Base-by-base conservation (phyloP, 2,329 filamentous ascomycete genomes). In the Colletotrichum sp. region DNA sequence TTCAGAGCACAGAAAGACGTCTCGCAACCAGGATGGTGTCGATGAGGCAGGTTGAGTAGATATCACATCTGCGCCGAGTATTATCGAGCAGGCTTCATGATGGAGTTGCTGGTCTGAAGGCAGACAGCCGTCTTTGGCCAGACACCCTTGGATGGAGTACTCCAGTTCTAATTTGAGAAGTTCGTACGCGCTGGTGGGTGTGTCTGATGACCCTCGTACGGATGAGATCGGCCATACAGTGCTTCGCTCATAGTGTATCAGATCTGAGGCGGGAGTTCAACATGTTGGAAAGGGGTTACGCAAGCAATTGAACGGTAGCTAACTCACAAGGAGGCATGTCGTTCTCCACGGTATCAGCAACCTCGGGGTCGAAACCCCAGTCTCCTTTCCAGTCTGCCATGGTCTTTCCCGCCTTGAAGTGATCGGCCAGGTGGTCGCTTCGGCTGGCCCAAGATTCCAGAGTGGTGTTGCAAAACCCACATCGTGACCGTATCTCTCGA, bases 311-410 rank as follows among this genome's bases (percentile, higher is more conserved):
- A 10, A 12, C 6, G 6, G 21, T n/a, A 58, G 24, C 15, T 5
- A 1, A 58, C 55, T 58, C 9, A 79, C 78, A 85, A 5, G 84
- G 84, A 18, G 83, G 83, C 63, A 85, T 85, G 57, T 82, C 81
- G 65, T 84, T 85, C 74, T 85, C 82, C 52, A 86, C 80, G 58
- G 83, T 80, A 58, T 83, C 81, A 36, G 82, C 72, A 18, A 85
- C 79, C 18, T 81, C 78, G 5, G 78, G 70, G n/a, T 85, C 84
- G 63, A 86, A 84, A 65, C 84, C 85, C 81, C 84, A 84, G 57
- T 84, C 84, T 34, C 84, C 84, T 66, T 82, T 82, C 85, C 84
- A 86, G 60, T 85, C 82, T 43, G 82, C 81, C 84, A 86, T 86
- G 65, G 79, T 81, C 57, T 80, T 81, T 26, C 84, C 84, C 12